phyloP scores from a whole-genome alignment of 352 stramenopile species.

The Globisporangium carolinianum region DNA sequence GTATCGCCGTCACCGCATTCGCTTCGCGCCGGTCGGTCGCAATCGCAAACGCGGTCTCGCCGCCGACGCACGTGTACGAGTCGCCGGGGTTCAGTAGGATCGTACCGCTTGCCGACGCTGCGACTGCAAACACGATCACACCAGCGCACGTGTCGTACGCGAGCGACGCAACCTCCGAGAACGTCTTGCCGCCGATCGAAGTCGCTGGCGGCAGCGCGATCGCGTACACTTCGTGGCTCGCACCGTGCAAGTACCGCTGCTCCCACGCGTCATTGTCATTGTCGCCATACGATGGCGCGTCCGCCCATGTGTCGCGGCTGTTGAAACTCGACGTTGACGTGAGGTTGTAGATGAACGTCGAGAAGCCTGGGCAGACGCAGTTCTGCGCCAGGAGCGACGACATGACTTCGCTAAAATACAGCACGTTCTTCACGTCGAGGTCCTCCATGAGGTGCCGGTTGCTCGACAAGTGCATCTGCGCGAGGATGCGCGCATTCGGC shows the following conservation, averaged over 20 bases:
- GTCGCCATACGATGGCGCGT: constrained; percentile 9
- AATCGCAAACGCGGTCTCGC: constrained; percentile 71
- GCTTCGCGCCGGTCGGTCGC: constrained; percentile 51
- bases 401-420: constrained; percentile 78
- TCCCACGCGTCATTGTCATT: constrained; percentile 46
- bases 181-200: constrained; percentile 61
- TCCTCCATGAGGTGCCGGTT: constrained; percentile 73
- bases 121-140: constrained; percentile 74
- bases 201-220: constrained; percentile 44
- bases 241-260: constrained; percentile 62
- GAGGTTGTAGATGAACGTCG: constrained; percentile 84
- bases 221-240: constrained; percentile 78
- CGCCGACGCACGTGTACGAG: constrained; percentile 61
- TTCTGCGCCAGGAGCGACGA: constrained; percentile 80
- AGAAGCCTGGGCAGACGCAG: constrained; percentile 81
- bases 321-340: constrained; percentile 77
- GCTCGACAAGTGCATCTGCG: constrained; percentile 71
- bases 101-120: constrained; percentile 23
- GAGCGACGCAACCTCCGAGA: constrained; percentile 70
- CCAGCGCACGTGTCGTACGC: constrained; percentile 68
- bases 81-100: constrained; percentile 77
- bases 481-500: constrained; percentile 45
- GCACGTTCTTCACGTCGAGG: constrained; percentile 66
- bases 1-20: constrained; percentile 31
- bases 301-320: constrained; percentile 8